Percentiles rank a stretch among this genome's conserved stretches.
phyloP scores from a whole-genome alignment of 2,329 filamentous ascomycete species.

The Didymella arachidicola region DNA sequence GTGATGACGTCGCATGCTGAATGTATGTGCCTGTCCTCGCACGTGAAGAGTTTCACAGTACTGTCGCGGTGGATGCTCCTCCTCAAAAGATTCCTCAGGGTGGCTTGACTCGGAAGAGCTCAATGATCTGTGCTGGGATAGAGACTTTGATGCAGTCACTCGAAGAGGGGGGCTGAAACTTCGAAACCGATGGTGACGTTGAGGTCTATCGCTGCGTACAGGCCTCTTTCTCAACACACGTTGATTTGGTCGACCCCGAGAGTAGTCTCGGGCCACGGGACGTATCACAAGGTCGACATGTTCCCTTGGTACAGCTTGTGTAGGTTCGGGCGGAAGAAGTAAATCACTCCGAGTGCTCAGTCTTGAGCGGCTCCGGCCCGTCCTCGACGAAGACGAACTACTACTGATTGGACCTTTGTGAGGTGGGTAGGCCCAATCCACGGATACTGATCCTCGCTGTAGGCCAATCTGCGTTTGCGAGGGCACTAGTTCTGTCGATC shows the following conservation, averaged over 20 bases:
- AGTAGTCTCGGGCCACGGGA: slow-evolving; percentile 33
- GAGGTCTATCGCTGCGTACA: slow-evolving; percentile 16
- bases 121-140: slow-evolving; percentile 10
- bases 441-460: slow-evolving; percentile 26
- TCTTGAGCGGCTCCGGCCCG: slow-evolving; percentile 13
- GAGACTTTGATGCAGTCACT: slow-evolving; percentile 15
- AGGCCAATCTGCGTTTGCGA: slow-evolving; percentile 17
- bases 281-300: slow-evolving; percentile 44
- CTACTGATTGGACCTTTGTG: background rate
- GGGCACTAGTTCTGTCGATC: background rate
- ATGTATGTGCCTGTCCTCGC: slow-evolving; percentile 46
- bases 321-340: slow-evolving; percentile 34
- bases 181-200: slow-evolving; percentile 22
- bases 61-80: slow-evolving; percentile 22
- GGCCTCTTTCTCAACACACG: slow-evolving; percentile 18
- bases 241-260: slow-evolving; percentile 34
- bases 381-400: slow-evolving; percentile 23
- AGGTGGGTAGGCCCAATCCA: slow-evolving; percentile 43
- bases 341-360: slow-evolving; percentile 33
- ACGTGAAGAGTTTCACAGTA: slow-evolving; percentile 34
- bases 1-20: slow-evolving; percentile 56
- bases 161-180: slow-evolving; percentile 7
- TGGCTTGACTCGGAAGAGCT: slow-evolving; percentile 24
- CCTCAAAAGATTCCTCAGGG: slow-evolving; percentile 30
- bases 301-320: slow-evolving; percentile 33